These are phyloP conservation scores for Apophysomyces variabilis DNA, from an alignment of 371 early-diverging fungal species.

Conservation along the genomic window DNA sequence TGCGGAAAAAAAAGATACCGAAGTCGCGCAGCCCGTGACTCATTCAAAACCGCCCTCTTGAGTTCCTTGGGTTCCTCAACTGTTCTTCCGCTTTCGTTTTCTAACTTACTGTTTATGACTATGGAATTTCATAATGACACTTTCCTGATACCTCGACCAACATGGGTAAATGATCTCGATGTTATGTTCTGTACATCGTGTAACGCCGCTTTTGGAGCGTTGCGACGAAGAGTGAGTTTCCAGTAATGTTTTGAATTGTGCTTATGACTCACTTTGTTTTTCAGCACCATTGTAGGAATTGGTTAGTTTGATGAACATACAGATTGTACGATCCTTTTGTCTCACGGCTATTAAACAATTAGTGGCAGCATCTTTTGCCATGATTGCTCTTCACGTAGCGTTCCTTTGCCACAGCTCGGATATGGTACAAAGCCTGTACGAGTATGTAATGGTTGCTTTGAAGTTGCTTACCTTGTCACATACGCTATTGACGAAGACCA, in stretches of 20 bases:
- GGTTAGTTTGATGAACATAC: slow-evolving; percentile 38
- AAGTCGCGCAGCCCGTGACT: neutral
- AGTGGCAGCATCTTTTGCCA: slow-evolving; percentile 71
- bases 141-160: slow-evolving; percentile 53
- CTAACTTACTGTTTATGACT: neutral
- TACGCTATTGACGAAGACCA: slow-evolving; percentile 68
- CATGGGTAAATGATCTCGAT: slow-evolving; percentile 57
- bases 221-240: slow-evolving; percentile 49
- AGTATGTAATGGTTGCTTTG: slow-evolving; percentile 67
- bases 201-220: slow-evolving; percentile 41
- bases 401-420: slow-evolving; percentile 66
- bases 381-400: slow-evolving; percentile 60
- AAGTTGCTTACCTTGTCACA: slow-evolving; percentile 65
- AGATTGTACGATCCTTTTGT: neutral
- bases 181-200: slow-evolving; percentile 46
- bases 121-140: slow-evolving; percentile 19
- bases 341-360: neutral
- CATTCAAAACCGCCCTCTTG: neutral
- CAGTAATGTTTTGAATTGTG: neutral
- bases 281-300: slow-evolving; percentile 72
- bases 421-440: slow-evolving; percentile 62
- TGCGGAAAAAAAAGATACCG: too few species aligned
- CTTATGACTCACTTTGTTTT: neutral
- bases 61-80: neutral
- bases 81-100: neutral